Evolutionary conservation across 1,284 basidiomycete species (phyloP).

Genomic region (Mycena sp.): DNA sequence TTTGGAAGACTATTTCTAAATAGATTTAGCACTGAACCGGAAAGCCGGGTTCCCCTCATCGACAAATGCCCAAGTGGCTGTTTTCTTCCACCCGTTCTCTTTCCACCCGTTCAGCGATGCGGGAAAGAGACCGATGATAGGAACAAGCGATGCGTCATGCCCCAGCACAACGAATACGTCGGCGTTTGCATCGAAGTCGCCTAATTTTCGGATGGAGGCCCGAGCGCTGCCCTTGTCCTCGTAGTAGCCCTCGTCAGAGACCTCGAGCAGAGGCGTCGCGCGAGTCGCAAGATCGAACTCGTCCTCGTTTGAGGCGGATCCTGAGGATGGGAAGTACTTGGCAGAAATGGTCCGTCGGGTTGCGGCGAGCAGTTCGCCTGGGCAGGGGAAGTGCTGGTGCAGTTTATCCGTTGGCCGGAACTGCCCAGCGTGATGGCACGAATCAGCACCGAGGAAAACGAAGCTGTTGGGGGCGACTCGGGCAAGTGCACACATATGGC

Average conservation of each 20-base stretch:
- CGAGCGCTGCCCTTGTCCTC: conserved; percentile 16
- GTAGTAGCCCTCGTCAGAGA: conserved; percentile 14
- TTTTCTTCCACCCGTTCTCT: conserved; percentile 7
- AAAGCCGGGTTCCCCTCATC: conserved; percentile 23
- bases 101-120: conserved; percentile 14
- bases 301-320: background rate
- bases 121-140: conserved; percentile 7
- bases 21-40: conserved; percentile 1
- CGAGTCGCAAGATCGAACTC: conserved; percentile 27
- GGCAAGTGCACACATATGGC: conserved; percentile 35
- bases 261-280: conserved; percentile 23
- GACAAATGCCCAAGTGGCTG: conserved; percentile 15
- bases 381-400: conserved; percentile 31
- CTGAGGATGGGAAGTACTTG: conserved; percentile 16
- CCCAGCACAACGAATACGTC: conserved; percentile 36
- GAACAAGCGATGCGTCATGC: conserved; percentile 31
- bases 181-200: conserved; percentile 30
- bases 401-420: conserved; percentile 32
- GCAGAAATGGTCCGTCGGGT: conserved; percentile 25
- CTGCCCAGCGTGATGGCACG: conserved; percentile 36
- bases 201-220: conserved; percentile 27
- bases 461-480: conserved; percentile 34
- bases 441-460: conserved; percentile 35
- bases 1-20: no score
- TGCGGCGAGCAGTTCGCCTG: conserved; percentile 25